Evolutionary conservation across 1,139 yeast genomes (phyloP), one percentile per base, ranked within the genome.

Genomic region (Sugiyamaella novakii): DNA sequence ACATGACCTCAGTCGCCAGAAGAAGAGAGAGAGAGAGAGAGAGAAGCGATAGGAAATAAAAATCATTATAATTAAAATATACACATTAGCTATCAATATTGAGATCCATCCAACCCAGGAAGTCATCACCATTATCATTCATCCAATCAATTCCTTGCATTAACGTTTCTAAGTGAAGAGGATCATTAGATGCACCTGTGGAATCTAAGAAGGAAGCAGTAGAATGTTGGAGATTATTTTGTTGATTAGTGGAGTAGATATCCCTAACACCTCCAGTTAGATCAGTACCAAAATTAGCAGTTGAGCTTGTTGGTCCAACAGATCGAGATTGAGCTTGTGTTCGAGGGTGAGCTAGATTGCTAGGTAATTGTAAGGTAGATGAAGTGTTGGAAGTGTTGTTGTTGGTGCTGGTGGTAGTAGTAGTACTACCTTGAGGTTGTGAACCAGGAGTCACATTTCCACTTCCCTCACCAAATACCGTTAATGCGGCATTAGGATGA

Each of bases 81-180:
- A 31, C 19, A 22, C 12, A n/a, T 39, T 35, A 33, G 24, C 22
- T 42, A 22, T 42, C 46, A 8, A 43, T 37, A 5, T 38, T 78
- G 60, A 75, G 81, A 63, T 89, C 96, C 72, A 89, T 85, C 96
- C 96, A 91, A n/a, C 97, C 97, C 46, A 91, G 72, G 63, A 91
- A 84, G 64, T 89, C 97, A 64, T 89, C 97, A 52, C 80, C 80
- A 48, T 80, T 84, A 10, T 77, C 77, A 58, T 86, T 87, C 69
- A 83, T 81, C 96, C 96, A 87, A 27, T 88, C 91, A 43, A 82
- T 80, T 18, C 89, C 84, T 61, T 87, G 96, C 68, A 74, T 86
- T 77, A 66, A 83, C 10, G 65, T 62, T 46, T 60, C 71, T 37
- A 67, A 55, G 71, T 67, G 64, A 10, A 61, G 53, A 1, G 67